These are phyloP conservation scores for Cryphonectria radicalis DNA, from an alignment of 2,329 filamentous ascomycete genomes.

Conservation along the genomic window DNA sequence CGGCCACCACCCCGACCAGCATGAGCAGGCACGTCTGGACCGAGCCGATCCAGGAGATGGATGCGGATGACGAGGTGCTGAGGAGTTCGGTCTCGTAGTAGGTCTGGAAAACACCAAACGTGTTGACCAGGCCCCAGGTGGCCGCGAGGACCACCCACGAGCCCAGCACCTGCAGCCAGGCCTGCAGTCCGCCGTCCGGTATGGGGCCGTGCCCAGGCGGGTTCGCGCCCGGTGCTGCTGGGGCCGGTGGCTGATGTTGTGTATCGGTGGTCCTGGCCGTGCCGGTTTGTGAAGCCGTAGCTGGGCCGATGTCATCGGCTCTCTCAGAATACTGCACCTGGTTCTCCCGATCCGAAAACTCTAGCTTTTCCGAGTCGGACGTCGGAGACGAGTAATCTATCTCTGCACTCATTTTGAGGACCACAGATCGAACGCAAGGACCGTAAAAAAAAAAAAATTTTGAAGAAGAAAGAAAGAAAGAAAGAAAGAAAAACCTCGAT, in stretches of 20 bases:
- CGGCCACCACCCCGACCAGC: constrained; percentile 45
- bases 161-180: constrained; percentile 48
- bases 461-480: background rate
- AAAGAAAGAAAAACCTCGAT: background rate
- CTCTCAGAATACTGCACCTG: background rate
- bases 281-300: background rate
- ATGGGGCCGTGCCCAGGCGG: constrained; percentile 20
- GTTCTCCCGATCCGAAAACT: constrained; percentile 19
- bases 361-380: constrained; percentile 24
- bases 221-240: background rate
- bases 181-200: constrained; percentile 35
- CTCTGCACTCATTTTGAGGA: constrained; percentile 13
- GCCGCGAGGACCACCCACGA: constrained; percentile 42
- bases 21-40: constrained; percentile 48
- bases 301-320: background rate
- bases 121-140: constrained; percentile 48
- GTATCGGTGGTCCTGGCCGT: background rate
- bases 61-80: constrained; percentile 38
- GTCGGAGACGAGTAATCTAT: background rate
- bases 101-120: constrained; percentile 52
- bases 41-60: constrained; percentile 52
- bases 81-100: constrained; percentile 47
- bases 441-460: too few relatives aligned
- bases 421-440: background rate
- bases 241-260: background rate